These are phyloP conservation scores for Piedraia hortae DNA, from an alignment of 2,329 filamentous ascomycete genomes.

Conservation along the genomic window DNA sequence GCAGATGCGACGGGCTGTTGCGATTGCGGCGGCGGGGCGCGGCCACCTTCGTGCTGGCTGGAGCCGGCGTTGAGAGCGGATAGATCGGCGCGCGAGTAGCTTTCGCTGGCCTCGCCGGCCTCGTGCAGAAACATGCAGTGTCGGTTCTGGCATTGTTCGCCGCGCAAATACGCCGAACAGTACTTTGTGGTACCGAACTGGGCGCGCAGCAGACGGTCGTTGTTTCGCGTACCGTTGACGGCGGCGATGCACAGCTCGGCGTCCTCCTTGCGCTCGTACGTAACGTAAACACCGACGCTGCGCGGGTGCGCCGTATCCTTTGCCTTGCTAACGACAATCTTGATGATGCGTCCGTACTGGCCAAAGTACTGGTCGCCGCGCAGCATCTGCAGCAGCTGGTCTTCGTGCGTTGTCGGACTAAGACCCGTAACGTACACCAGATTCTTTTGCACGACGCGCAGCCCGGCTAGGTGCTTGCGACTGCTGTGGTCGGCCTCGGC, in stretches of 20 bases:
- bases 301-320: conserved; percentile 51
- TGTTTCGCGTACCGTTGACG: conserved; percentile 79
- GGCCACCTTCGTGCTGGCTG: conserved; percentile 37
- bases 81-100: conserved; percentile 77
- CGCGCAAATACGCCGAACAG: conserved; percentile 84
- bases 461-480: conserved; percentile 82
- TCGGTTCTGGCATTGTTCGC: conserved; percentile 80
- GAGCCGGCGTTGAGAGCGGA: conserved; percentile 83
- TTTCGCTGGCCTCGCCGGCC: conserved; percentile 91
- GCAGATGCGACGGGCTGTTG: conserved; percentile 25
- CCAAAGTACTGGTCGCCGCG: conserved; percentile 86
- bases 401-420: conserved; percentile 72
- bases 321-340: conserved; percentile 93
- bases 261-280: conserved; percentile 75
- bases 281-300: conserved; percentile 94
- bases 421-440: conserved; percentile 92
- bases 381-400: conserved; percentile 70
- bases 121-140: conserved; percentile 98
- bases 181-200: conserved; percentile 89
- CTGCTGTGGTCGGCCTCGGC: conserved; percentile 87
- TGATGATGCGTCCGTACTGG: conserved; percentile 93
- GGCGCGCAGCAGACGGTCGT: conserved; percentile 51
- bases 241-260: conserved; percentile 71
- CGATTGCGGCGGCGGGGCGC: conserved; percentile 19
- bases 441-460: conserved; percentile 93